Evolutionary conservation across 169 alveolate species (phyloP), one percentile per base, ranked within the genome.

Genomic region (Cryptosporidium canis): DNA sequence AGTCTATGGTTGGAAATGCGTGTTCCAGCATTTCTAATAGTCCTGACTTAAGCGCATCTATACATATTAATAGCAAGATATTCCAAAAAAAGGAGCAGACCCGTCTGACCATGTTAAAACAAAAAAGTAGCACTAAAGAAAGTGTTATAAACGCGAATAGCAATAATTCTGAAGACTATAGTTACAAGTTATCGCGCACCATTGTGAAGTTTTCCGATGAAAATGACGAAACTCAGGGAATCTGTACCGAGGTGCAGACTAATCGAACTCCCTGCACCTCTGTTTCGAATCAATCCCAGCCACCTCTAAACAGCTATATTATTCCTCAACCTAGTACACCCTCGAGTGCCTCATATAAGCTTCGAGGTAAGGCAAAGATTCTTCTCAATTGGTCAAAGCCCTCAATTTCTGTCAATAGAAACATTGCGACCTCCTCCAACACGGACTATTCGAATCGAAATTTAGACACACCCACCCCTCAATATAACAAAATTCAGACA

Each of bases 1-100:
- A 71, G 3, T 27, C 41, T 16, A 27, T 45, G 12, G 39, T 47
- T 14, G 61, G 24, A 33, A 61, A 61, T n/a, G 68, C 12, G 0
- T 61, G 68, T 61, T 61, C 68, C 8, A 31, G 68, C 24, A 12
- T 61, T 35, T 61, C 68, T 35, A 61, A 61, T 61, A 44, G 68
- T 8, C 68, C 68, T 18, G 68, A 44, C 0, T n/a, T 61, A n/a
- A 61, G 27, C 6, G 33, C 68, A 29, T 61, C 68, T 31, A 35
- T 35, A 33, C 45, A 61, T 11, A 27, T 61, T 35, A 61, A 61
- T 14, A 61, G 24, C 31, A 24, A 29, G 5, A n/a, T 61, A 5
- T 61, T 61, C 31, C 68, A 61, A 6, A 61, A 61, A 9, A 61
- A 61, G 11, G 68, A 61, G 2, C 68, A 61, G n/a, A 61, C 24